Evolutionary conservation across 257 asterid species (phyloP), one percentile per base, ranked within the genome.

Genomic region (Solanum sitiens): DNA sequence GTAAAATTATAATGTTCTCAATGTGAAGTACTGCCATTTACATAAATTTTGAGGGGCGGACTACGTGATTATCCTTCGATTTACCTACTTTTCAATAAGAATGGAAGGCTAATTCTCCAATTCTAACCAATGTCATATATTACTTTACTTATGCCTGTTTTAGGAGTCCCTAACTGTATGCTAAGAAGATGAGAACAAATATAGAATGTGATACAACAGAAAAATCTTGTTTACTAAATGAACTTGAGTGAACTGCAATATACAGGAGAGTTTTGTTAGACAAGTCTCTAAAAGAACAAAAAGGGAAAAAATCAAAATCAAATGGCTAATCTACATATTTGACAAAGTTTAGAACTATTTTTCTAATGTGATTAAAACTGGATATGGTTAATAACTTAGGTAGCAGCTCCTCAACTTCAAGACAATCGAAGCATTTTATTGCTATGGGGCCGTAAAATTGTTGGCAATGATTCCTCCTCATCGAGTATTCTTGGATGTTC

Each of bases 401-500:
- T 47, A 79, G 40, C 40, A 45, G 42, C 42, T 79, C 63, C 65
- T 77, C 14, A 44, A 44, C 65, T 45, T 79, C 44, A 80, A 80
- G 30, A 80, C 68, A 80, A 30, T 80, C 85, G 42, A 80, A 70
- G 27, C 30, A 80, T 80, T 80, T 86, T 71, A 32, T 71, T 74
- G 47, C 14, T 39, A 80, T 25, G 65, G 39, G 59, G 80, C 37
- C 9, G 83, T 23, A 42, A 85, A 39, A 71, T 79, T 35, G 16
- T 15, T 30, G 65, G 32, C 74, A 76, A 85, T 83, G 67, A 65
- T 39, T 45, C 53, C 40, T 88, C 83, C 83, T 92, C 94, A n/a
- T 89, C 88, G 45, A 96, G 95, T 89, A 95, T 94, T n/a, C 89
- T 86, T 10, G 95, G 92, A 86, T 94, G 98, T 71, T 90, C 92